These are phyloP conservation scores for Onygenales sp. DNA, from an alignment of 2,329 filamentous ascomycete genomes.

Conservation along the genomic window DNA sequence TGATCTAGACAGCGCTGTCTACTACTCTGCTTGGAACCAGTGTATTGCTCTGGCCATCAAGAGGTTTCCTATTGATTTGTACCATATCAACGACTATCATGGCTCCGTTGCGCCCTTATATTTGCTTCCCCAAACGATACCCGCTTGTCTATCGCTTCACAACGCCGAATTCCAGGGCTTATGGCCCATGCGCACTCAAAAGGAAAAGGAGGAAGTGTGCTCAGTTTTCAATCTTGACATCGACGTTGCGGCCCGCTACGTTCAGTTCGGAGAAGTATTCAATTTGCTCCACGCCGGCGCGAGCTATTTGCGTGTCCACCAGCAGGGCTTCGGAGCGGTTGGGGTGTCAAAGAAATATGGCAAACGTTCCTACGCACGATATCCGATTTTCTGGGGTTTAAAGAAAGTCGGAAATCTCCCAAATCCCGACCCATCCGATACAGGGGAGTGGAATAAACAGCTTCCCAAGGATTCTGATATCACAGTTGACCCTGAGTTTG, in stretches of 20 bases:
- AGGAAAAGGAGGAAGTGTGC: slow-evolving; percentile 55
- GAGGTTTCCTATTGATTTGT: slow-evolving; percentile 55
- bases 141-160: slow-evolving; percentile 55
- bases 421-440: slow-evolving; percentile 58
- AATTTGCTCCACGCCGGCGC: slow-evolving; percentile 59
- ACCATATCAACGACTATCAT: slow-evolving; percentile 59
- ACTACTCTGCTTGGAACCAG: slow-evolving; percentile 62
- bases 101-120: slow-evolving; percentile 56
- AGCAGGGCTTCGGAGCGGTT: slow-evolving; percentile 59
- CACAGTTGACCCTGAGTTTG: slow-evolving; percentile 45
- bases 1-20: slow-evolving; percentile 57
- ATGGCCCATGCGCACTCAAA: slow-evolving; percentile 56
- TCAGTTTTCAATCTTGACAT: slow-evolving; percentile 53
- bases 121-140: slow-evolving; percentile 53
- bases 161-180: slow-evolving; percentile 62
- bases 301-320: slow-evolving; percentile 56
- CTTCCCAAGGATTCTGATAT: slow-evolving; percentile 41
- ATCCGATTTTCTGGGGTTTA: slow-evolving; percentile 61
- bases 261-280: slow-evolving; percentile 61
- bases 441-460: slow-evolving; percentile 50
- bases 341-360: slow-evolving; percentile 62
- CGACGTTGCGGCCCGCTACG: slow-evolving; percentile 49
- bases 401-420: slow-evolving; percentile 54
- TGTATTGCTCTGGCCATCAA: slow-evolving; percentile 56
- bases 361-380: slow-evolving; percentile 55